Evolutionary conservation across 441 rosid species (phyloP).

Genomic region (Adansonia rubrostipa): DNA sequence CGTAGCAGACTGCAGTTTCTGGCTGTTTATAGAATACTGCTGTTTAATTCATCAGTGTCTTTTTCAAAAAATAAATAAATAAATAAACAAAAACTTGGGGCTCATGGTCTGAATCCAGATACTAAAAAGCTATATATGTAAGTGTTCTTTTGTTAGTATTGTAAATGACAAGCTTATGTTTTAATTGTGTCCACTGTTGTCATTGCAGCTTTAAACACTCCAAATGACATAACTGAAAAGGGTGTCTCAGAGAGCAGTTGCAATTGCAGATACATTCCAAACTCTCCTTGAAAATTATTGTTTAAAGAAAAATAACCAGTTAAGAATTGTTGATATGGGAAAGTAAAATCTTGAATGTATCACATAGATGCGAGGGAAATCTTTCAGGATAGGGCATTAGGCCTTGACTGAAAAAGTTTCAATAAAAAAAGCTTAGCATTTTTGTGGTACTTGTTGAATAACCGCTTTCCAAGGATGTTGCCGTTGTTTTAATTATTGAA

Average conservation of each 20-base stretch:
- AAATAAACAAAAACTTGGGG: background rate
- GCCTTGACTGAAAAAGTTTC: background rate
- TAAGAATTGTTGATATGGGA: too few species aligned
- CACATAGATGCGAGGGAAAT: too few species aligned
- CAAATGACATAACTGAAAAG: background rate
- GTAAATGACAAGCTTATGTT: background rate
- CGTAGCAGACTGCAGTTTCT: background rate
- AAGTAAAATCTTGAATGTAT: too few species aligned
- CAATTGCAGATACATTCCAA: slow-evolving; percentile 1
- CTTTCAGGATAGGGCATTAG: too few species aligned
- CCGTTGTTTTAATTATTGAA: background rate
- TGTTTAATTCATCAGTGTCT: background rate
- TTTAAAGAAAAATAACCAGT: too few species aligned
- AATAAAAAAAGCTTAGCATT: background rate
- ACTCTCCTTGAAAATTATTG: background rate
- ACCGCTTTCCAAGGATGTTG: background rate
- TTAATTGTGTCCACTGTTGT: background rate
- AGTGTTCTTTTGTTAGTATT: background rate
- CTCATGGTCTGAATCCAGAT: background rate
- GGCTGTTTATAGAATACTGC: background rate
- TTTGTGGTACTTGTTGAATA: background rate
- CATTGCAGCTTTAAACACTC: background rate
- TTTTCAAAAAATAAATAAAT: background rate
- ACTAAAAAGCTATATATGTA: background rate
- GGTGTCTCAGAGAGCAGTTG: background rate